Conservation (phyloP, 2,329 filamentous ascomycete species). For the Pseudogymnoascus sp. region DNA sequence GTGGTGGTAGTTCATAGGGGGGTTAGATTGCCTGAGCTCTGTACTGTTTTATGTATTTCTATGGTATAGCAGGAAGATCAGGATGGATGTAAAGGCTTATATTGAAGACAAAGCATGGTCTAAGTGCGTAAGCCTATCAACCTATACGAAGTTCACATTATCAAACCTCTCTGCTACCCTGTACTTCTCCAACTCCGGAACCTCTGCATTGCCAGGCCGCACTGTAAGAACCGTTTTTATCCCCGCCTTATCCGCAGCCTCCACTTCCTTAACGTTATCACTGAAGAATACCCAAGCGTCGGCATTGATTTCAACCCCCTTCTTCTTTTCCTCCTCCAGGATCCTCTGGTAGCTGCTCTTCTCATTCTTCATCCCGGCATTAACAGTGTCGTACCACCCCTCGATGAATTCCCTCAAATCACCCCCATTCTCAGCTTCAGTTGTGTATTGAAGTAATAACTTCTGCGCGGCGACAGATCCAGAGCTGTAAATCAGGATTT, state of each 20-base stretch:
- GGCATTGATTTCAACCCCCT: conserved; percentile 36
- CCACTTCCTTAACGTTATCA: conserved; percentile 67
- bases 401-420: conserved; percentile 54
- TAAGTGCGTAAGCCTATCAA: not conserved
- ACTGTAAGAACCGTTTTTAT: conserved; percentile 57
- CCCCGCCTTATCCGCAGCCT: conserved; percentile 55
- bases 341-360: conserved; percentile 52
- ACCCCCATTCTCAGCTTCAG: conserved; percentile 42
- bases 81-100: not conserved
- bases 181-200: conserved; percentile 39
- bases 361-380: conserved; percentile 69
- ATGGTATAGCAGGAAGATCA: not conserved
- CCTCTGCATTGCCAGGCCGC: conserved; percentile 63
- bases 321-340: conserved; percentile 5
- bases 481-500: conserved; percentile 73
- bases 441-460: conserved; percentile 65
- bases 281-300: conserved; percentile 69
- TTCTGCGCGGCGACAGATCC: conserved; percentile 77
- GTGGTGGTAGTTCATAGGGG: conserved; percentile 28
- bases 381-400: conserved; percentile 74
- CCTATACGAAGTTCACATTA: not conserved
- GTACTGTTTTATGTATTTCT: not conserved
- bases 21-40: not conserved
- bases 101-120: not conserved
- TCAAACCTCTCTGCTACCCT: conserved; percentile 26